Percentiles rank a stretch among this genome's conserved stretches.
Conservation (phyloP, 2,329 filamentous ascomycete genomes). For the Eutypa lata region DNA sequence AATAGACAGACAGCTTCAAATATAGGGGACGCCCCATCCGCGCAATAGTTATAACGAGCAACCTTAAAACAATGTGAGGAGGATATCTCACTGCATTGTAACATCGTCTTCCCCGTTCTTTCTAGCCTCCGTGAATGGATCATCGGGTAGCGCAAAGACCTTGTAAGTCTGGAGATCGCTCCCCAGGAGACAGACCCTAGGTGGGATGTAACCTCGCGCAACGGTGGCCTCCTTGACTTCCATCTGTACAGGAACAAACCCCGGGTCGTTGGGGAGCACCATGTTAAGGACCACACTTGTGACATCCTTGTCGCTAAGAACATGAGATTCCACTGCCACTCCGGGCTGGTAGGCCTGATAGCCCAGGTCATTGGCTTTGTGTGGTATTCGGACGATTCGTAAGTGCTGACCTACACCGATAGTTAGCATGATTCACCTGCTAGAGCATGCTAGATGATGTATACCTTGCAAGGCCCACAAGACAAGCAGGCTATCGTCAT, state of each 20-base stretch:
- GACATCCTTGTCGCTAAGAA: constrained; percentile 28
- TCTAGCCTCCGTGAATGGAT: constrained; percentile 8
- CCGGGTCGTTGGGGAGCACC: constrained; percentile 22
- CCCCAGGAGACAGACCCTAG: constrained; percentile 49
- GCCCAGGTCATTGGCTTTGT: constrained; percentile 32
- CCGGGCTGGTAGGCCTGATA: constrained; percentile 33
- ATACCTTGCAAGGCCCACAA: constrained; percentile 46
- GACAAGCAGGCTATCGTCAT: constrained; percentile 58
- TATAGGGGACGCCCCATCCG: too few relatives aligned
- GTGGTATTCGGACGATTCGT: constrained; percentile 33
- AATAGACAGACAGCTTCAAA: too few relatives aligned
- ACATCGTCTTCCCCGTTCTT: not conserved
- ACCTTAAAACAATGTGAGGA: not conserved
- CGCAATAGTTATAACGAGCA: too few relatives aligned
- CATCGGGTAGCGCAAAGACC: constrained; percentile 42
- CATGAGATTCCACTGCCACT: constrained; percentile 15
- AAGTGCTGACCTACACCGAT: constrained; percentile 15
- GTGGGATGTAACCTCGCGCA: constrained; percentile 44
- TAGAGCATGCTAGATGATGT: not conserved
- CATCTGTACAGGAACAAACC: constrained; percentile 46
- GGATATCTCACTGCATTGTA: not conserved
- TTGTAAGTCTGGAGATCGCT: constrained; percentile 45
- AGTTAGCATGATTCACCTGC: not conserved
- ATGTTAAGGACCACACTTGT: constrained; percentile 24
- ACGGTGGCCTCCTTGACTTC: constrained; percentile 45